Base-by-base conservation (phyloP, 139 green algal genomes). In the Spirogloea muscicola region DNA sequence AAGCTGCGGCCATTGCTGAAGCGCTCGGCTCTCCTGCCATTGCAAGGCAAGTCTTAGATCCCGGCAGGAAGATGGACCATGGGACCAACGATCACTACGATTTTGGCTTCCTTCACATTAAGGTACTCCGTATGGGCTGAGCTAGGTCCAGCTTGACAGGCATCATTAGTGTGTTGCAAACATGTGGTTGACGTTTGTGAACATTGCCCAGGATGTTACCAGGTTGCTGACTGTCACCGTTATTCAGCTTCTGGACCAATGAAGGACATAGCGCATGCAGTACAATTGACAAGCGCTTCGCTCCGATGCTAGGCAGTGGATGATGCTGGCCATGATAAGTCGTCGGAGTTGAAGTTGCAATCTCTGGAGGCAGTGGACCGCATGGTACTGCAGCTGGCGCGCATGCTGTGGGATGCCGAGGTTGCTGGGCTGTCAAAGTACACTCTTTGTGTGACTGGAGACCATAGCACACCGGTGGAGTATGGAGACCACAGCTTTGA, bases 401-500 rank as follows among this genome's bases (percentile, higher is more conserved):
- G 69, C 16, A 77, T 80, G 40, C 80, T 98, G 71, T 89, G 80
- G 77, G 62, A 82, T 38, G 76, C 77, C 16, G 86, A 94, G 76
- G 42, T 21, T 37, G 65, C 31, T 13, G 64, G 71, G 60, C 27
- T 3, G 31, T 3, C 34, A 13, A 41, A 43, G 21, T 80, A 74
- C 65, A 65, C 46, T 31, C 44, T 91, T 2, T 84, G 84, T 2
- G 80, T 94, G 0, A 91, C 89, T 0, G 90, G 91, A 0, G 93
- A 98, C 67, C 93, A 98, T 77, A 92, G 85, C 69, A 98, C 93
- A 1, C 93, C 93, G 2, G 93, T 96, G 1, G 62, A 90, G 46
- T 96, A 93, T 82, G 91, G 92, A 6, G 93, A 98, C 79, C 93
- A 98, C 74, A 93, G 87, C 0, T 78, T 92, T 62, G 93, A 97